Evolutionary conservation across 495 filamentous ascomycete genomes (phyloP).

Genomic region (Chaetomium cochliodes): DNA sequence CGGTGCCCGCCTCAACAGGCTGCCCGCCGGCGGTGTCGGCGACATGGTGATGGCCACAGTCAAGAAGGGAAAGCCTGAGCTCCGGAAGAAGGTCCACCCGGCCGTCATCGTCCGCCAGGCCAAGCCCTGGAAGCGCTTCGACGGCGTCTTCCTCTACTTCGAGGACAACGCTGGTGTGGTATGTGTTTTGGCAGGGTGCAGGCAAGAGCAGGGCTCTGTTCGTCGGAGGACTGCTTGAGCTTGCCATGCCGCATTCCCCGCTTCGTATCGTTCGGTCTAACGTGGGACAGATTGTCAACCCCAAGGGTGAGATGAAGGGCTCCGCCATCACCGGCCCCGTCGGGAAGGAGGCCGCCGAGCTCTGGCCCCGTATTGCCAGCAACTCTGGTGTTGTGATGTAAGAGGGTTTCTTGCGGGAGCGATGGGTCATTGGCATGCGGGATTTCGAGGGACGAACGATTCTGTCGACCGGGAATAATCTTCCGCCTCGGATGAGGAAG

Average conservation of each 20-base stretch:
- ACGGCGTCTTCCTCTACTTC: constrained; percentile 99
- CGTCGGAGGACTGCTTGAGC: not conserved
- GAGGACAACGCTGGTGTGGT: constrained; percentile 99
- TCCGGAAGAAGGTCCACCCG: constrained; percentile 99
- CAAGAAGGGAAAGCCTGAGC: constrained; percentile 99
- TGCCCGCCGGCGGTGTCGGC: constrained; percentile 95
- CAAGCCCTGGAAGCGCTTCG: constrained; percentile 97
- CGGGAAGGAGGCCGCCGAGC: constrained; percentile 98
- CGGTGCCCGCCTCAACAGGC: constrained; percentile 95
- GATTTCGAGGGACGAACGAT: constrained; percentile 35
- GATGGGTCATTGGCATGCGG: constrained; percentile 30
- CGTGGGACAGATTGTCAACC: constrained; percentile 85
- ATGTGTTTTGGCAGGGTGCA: constrained; percentile 43
- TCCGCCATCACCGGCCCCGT: constrained; percentile 98
- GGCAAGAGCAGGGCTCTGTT: not conserved
- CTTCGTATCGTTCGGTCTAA: constrained; percentile 6
- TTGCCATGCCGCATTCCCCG: not conserved
- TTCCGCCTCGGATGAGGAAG: constrained; percentile 29
- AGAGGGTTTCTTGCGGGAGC: constrained; percentile 41
- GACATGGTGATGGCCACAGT: constrained; percentile 99
- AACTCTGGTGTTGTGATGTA: constrained; percentile 99
- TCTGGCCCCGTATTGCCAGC: constrained; percentile 99
- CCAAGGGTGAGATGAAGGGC: constrained; percentile 99
- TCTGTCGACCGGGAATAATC: constrained; percentile 32
- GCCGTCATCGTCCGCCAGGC: constrained; percentile 96